Base-by-base conservation (phyloP, 495 filamentous ascomycete species). In the Viridothelium virens region DNA sequence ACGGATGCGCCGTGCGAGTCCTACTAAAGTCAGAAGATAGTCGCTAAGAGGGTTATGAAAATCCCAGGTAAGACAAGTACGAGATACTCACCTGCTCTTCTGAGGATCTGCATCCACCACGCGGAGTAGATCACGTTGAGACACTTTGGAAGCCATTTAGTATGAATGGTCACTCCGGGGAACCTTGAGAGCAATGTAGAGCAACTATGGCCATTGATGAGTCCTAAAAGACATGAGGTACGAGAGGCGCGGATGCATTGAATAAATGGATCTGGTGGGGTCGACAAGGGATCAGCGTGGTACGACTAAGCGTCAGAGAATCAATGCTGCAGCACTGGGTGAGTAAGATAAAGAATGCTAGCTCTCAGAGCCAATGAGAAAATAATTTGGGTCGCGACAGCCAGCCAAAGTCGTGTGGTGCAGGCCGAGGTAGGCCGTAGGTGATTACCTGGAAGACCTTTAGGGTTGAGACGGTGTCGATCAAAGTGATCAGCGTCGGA, bases 201-300 rank as follows among this genome's bases (percentile, higher is more conserved):
- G 48, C 5, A 14, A 18, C 10, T 16, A 16, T 11, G 48, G 12
- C 16, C 48, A 5, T 53, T 53, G 16, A 18, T 16, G 1, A 53
- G 16, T 53, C 48, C 16, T 18, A 53, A 11, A 53, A 53, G 48
- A 53, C 48, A 53, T 18, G 25, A 18, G 48, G 12, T 11, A 53
- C 25, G 48, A 18, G 48, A 53, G 53, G 25, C 5, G 31, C 53
- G 31, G 31, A 36, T 3, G 53, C 33, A 59, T 59, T 59, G 53
- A 59, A 59, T 59, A 59, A 31, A 59, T 59, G 53, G 36, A 59
- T 11, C 18, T 36, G 31, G 53, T 59, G 53, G 53, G 53, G 53
- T 36, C 7, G 25, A 7, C 33, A 36, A 9, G 31, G 7, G 53
- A 59, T 59, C 53, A 7, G 31, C 53, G 31, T 33, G n/a, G 25